A percentile compares a stretch with the other conserved stretches of the same genome.
Evolutionary conservation across 78 protist genomes (phyloP).

Genomic region (Planoprotostelium fungivorum): DNA sequence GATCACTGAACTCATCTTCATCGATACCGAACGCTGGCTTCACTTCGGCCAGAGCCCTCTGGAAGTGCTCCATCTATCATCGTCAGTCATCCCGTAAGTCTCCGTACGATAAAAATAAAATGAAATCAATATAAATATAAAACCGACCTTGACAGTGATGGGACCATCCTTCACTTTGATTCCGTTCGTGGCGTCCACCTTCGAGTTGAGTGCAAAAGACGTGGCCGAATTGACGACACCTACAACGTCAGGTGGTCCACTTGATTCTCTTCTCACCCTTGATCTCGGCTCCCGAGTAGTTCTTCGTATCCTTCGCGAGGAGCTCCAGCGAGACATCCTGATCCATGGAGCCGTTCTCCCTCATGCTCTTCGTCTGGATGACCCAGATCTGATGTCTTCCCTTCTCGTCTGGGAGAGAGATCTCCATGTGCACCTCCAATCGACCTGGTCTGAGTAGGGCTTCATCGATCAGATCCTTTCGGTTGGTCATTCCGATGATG

Average conservation of each 20-base stretch:
- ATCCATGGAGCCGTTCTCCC: slow-evolving; percentile 47
- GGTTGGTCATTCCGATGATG: slow-evolving; percentile 98
- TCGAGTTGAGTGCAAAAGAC: slow-evolving; percentile 78
- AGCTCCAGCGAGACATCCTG: slow-evolving; percentile 75
- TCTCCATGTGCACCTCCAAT: slow-evolving; percentile 95
- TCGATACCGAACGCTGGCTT: slow-evolving; percentile 89
- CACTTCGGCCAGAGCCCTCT: slow-evolving; percentile 83
- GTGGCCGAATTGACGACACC: slow-evolving; percentile 90
- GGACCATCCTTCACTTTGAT: slow-evolving; percentile 23
- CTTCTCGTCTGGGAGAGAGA: slow-evolving; percentile 93
- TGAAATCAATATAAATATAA: too few species aligned
- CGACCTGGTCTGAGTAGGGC: slow-evolving; percentile 98
- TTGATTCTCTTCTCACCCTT: slow-evolving; percentile 46
- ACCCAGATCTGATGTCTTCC: slow-evolving; percentile 93
- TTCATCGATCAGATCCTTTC: slow-evolving; percentile 97
- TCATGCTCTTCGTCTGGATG: slow-evolving; percentile 90
- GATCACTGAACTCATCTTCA: slow-evolving; percentile 48
- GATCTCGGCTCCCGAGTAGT: slow-evolving; percentile 94
- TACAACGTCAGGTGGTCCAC: too few species aligned
- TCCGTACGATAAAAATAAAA: background rate
- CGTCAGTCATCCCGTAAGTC: slow-evolving; percentile 5
- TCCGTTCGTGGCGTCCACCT: slow-evolving; percentile 68
- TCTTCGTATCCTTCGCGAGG: slow-evolving; percentile 88
- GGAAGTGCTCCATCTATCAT: slow-evolving; percentile 72
- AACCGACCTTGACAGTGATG: slow-evolving; percentile 22